These are phyloP conservation scores for Haematococcus sp. DNA, from an alignment of 139 green algal genomes.

Conservation along the genomic window DNA sequence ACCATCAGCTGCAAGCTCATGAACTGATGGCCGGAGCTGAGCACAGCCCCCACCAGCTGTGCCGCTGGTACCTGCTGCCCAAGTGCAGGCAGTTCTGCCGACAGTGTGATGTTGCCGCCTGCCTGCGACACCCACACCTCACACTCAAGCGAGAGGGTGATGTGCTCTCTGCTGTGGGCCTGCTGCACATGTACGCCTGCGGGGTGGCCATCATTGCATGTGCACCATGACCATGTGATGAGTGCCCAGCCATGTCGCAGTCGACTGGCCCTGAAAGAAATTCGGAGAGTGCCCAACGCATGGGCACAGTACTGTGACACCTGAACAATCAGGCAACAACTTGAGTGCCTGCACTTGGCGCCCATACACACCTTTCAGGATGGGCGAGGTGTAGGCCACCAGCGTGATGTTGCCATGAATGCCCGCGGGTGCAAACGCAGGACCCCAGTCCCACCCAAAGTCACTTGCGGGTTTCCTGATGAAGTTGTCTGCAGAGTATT, in stretches of 20 bases:
- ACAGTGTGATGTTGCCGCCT: neutral
- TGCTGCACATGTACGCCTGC: conserved; percentile 4
- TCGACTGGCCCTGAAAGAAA: no score
- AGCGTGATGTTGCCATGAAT: conserved; percentile 59
- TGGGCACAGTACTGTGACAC: no score
- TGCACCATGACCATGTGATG: no score
- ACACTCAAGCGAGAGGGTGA: neutral
- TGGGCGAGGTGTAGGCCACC: conserved; percentile 25
- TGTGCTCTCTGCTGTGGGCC: neutral
- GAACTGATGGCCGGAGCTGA: neutral
- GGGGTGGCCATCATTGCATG: no score
- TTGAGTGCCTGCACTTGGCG: neutral
- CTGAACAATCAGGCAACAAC: no score
- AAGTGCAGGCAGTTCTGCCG: neutral
- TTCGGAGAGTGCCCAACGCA: no score
- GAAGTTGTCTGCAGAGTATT: no score
- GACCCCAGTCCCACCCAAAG: conserved; percentile 87
- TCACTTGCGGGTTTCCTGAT: conserved; percentile 13
- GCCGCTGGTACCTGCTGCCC: neutral
- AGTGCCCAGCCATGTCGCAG: no score
- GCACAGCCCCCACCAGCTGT: neutral
- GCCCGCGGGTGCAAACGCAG: conserved; percentile 62
- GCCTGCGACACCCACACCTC: neutral
- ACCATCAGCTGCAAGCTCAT: neutral
- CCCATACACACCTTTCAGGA: conserved; percentile 32